Evolutionary conservation across 2,329 filamentous ascomycete genomes (phyloP), one percentile per base, ranked within the genome.

Genomic region (Ophiostoma pallidulum): DNA sequence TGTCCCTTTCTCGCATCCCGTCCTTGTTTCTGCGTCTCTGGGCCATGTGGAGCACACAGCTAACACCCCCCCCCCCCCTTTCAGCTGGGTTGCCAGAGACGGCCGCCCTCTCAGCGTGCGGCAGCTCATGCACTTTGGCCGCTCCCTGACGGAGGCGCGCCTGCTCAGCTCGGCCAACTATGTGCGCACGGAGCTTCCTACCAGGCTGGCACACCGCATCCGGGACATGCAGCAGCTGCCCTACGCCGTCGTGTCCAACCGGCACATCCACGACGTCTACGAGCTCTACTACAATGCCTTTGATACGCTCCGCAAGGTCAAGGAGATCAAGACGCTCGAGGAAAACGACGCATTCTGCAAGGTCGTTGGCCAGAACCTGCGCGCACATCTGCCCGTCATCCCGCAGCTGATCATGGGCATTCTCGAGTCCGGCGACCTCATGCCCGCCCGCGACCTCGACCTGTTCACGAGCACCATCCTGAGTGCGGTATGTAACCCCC

Each of bases 231-330:
- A 98, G 65, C 90, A 86, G 53, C 74, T 98, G 35, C 92, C 92
- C 16, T 98, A 95, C 62, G 86, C 92, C 32, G 91, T 97, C 47
- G 87, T 97, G 41, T 90, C 86, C n/a, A 98, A 98, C 59, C 80
- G 80, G 7, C 88, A 98, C 64, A 86, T 98, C 53, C 88, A 86
- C 61, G 82, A 94, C 55, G 92, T 97, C 29, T 98, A 98, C 67
- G 88, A 97, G 63, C 75, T 96, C 7, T 98, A 98, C 71, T 94
- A 96, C 67, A 82, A 82, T 56, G 91, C 92, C n/a, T 98, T 98
- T 59, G 92, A 98, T 62, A 81, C 74, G 45, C 85, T 97, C 54
- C 85, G 92, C 41, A 84, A 84, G 56, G 73, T 96, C 35, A 82
- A 82, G 43, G 88, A 95, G 60, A 81, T 98, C 57, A 83, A 84